Evolutionary conservation across 164 flowering plant species (phyloP), one percentile per base, ranked within the genome.

Genomic region (Vitis riparia): DNA sequence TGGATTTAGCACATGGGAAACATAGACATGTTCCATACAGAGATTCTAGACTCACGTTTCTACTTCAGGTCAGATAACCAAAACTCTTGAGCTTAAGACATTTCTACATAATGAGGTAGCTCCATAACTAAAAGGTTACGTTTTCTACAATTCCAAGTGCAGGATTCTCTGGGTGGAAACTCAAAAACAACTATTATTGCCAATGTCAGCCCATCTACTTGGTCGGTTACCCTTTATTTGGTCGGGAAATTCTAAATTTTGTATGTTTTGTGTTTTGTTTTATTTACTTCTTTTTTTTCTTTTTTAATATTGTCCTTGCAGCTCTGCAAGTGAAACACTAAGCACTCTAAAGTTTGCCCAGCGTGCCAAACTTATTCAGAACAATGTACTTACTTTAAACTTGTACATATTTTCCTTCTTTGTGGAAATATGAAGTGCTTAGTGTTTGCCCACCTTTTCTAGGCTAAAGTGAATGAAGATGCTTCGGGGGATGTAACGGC

Each of bases 91-190:
- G 8, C 51, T 5, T 10, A 17, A 10, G 29, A 65, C 70, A 14
- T 30, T 64, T 70, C 32, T 63, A 57, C 58, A 51, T 48, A 49
- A 17, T 32, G n/a, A 55, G 50, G 14, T 8, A 23, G 29, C n/a
- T 15, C 27, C 58, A 66, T 9, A 48, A 51, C 44, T 27, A 44
- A 47, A 11, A 27, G 15, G 53, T 29, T 68, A 59, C 23, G 49
- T 30, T 71, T 2, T n/a, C 1, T 27, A 51, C 47, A 62, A 68
- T 55, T 65, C 69, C 51, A 13, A 27, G 53, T 82, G 79, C 92
- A 93, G 97, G 98, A 93, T 75, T 93, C 98, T 56, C 80, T 93
- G 5, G 98, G 98, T 74, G 98, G 98, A 16, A 93, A 93, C 78
- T 93, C 95, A 8, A 93, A 93, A 78, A 93, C 98, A 75, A 85